Evolutionary conservation across 176 grass and related monocot genomes (phyloP), one percentile per base, ranked within the genome.

Genomic region (Cenchrus purpureus): DNA sequence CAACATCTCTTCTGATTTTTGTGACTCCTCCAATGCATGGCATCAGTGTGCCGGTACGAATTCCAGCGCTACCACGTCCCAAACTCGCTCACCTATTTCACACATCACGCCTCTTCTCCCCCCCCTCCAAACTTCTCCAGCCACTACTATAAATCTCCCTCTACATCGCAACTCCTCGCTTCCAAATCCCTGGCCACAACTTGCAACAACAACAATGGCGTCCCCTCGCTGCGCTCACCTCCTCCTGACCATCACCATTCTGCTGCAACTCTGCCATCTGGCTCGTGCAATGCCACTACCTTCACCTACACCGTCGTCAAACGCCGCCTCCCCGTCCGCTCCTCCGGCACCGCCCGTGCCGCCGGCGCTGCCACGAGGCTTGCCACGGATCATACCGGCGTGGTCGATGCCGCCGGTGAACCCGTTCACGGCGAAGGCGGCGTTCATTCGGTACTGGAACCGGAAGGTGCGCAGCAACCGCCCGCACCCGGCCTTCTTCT

Each of bases 381-480:
- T 66, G 32, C 74, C 64, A 3, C 64, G 58, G 40, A 1, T 79
- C 20, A 74, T 79, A n/a, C 58, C 82, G 46, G 20, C 68, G 60
- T 73, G 58, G 68, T 16, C 83, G 44, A 4, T 65, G 52, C 61
- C 67, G 65, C 13, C 82, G 14, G 82, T 90, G 82, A 94, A 86
- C 83, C 86, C 88, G 32, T 94, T 94, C 78, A 94, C 92, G 54
- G 83, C 86, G 13, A 84, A 85, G 79, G 88, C 88, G 63, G 88
- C 88, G 25, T 85, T 88, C 60, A 83, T 94, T 60, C 82, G 92
- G n/a, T 94, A 94, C 88, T 94, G 92, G 92, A 94, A 91, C 82
- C 77, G 92, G 12, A 91, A 86, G 57, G 78, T 94, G 48, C 83
- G 63, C 65, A 81, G 87, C 82, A 84, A 83, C 64, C 65, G 68